Evolutionary conservation across 257 asterid species (phyloP).

Genomic region (Handroanthus guayacan): DNA sequence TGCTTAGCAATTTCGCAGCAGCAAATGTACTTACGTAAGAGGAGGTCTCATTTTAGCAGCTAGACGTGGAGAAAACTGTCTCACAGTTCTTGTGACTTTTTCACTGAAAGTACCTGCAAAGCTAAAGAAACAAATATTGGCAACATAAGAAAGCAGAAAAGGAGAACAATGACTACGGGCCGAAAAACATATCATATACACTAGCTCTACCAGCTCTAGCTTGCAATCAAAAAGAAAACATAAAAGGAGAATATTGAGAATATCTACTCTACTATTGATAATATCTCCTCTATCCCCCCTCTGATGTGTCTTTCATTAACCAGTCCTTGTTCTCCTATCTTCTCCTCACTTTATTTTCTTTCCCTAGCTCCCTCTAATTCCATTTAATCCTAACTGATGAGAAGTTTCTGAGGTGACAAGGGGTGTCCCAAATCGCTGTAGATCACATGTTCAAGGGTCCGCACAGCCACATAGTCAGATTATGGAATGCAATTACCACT

Average conservation of each 20-base stretch:
- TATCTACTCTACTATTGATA: too few relatives aligned
- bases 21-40: slow-evolving; percentile 66
- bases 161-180: neutral
- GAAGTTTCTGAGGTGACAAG: neutral
- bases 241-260: too few relatives aligned
- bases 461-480: neutral
- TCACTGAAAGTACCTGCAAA: slow-evolving; percentile 96
- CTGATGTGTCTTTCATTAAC: neutral
- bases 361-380: neutral
- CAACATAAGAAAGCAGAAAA: slow-evolving; percentile 36
- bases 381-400: neutral
- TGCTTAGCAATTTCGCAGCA: slow-evolving; percentile 8
- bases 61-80: slow-evolving; percentile 93
- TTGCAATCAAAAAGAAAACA: too few relatives aligned
- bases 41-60: slow-evolving; percentile 99
- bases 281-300: too few relatives aligned
- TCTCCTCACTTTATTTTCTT: neutral
- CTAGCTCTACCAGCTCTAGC: neutral
- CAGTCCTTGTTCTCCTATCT: neutral
- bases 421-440: neutral
- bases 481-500: neutral
- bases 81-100: slow-evolving; percentile 85
- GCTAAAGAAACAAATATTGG: slow-evolving; percentile 56
- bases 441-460: neutral
- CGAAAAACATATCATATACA: neutral